Conservation (phyloP, 2,329 filamentous ascomycete genomes). For the Hypoxylon sp. region DNA sequence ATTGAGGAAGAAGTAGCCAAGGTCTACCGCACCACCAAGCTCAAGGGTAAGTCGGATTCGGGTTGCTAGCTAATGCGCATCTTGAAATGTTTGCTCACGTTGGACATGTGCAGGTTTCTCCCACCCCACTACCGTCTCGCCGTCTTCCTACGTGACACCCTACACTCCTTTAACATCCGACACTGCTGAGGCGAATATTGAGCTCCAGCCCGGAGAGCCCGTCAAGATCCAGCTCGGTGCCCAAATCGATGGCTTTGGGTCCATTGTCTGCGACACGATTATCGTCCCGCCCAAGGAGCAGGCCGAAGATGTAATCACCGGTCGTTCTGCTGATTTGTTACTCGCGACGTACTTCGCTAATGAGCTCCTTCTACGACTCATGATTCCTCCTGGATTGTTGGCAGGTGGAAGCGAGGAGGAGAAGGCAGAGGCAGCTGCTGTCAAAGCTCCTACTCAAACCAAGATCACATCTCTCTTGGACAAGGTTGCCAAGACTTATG, state of each 20-base stretch:
- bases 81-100: constrained; percentile 43
- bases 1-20: constrained; percentile 93
- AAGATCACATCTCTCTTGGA: constrained; percentile 91
- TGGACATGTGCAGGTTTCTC: constrained; percentile 75
- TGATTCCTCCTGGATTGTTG: constrained; percentile 91
- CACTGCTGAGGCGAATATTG: constrained; percentile 82
- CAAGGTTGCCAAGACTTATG: constrained; percentile 92
- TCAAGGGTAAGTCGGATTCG: constrained; percentile 78
- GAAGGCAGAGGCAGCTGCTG: constrained; percentile 88
- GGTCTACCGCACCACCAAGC: constrained; percentile 99
- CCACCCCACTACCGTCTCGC: constrained; percentile 95
- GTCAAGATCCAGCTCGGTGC: constrained; percentile 99
- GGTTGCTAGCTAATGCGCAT: constrained; percentile 8
- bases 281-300: constrained; percentile 76
- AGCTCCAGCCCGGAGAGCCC: constrained; percentile 86
- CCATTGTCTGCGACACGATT: constrained; percentile 95
- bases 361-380: constrained; percentile 90
- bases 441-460: constrained; percentile 86
- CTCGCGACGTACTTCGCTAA: constrained; percentile 96
- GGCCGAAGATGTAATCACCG: constrained; percentile 75
- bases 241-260: constrained; percentile 96
- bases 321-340: constrained; percentile 86
- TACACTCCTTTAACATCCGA: constrained; percentile 95
- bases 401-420: constrained; percentile 90
- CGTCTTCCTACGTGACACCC: constrained; percentile 93